Evolutionary conservation across 1,284 basidiomycete species (phyloP), one percentile per base, ranked within the genome.

Genomic region (Malassezia vespertilionis): DNA sequence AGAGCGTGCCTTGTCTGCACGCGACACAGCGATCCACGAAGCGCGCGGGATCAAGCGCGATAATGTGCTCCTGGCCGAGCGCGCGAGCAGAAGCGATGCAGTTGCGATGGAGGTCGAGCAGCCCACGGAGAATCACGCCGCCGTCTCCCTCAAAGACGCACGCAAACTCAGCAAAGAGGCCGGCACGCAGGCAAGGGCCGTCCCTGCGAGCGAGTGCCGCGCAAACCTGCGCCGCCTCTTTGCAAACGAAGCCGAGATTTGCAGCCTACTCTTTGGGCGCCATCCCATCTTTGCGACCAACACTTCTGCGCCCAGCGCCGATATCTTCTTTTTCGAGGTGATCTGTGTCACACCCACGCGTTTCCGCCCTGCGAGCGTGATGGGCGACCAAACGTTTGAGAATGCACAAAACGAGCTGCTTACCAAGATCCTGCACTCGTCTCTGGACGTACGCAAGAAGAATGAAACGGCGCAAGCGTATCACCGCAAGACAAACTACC

Each of bases 291-390:
- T 87, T 63, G 79, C 56, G 21, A 51, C 52, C 35, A 52, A 54
- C 38, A 45, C 49, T 33, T 48, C 59, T 30, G 63, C 60, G 28
- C 83, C 85, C 21, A 85, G 82, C 33, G 84, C 88, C 36, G 90
- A 93, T 69, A 88, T 95, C 78, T 97, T 97, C 74, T 99, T 99
- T 76, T 77, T 97, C 76, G 86, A 91, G 30, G 88, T 86, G 44
- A 71, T 99, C 24, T 81, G 87, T 23, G 84, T 97, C 27, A 80
- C 90, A 18, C 93, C 93, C 18, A 93, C 88, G 7, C 84, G 91
- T 33, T 99, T 96, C 77, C 82, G 93, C 34, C 93, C 93, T 1
- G 85, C 93, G 2, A 80, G 86, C 12, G 84, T 82, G 65, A 81
- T 97, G 83, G 86, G 83, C 43, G 93, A 93, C 56, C 82, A 80